A percentile compares a stretch with the other conserved stretches of the same genome.
Conservation (phyloP, 192 early-diverging fungal species). For the Oehlia diaphana region DNA sequence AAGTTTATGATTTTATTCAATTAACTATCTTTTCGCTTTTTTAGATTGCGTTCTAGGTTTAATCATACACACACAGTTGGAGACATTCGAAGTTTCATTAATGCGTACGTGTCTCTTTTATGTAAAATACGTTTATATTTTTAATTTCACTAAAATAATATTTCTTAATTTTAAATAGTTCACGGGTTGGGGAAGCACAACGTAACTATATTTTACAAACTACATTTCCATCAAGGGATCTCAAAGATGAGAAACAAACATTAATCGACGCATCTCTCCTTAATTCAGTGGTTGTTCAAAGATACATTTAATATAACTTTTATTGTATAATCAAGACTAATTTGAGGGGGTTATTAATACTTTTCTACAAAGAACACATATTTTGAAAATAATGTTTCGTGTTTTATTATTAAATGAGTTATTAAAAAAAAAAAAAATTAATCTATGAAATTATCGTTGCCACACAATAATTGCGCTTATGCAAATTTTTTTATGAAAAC, state of each 20-base stretch:
- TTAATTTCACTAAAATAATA: no score
- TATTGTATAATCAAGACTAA: no score
- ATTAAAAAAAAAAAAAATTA: no score
- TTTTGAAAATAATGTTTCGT: no score
- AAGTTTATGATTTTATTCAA: not conserved
- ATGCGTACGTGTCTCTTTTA: conserved; percentile 47
- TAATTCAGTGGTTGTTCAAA: conserved; percentile 85
- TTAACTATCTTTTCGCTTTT: not conserved
- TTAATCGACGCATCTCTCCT: conserved; percentile 82
- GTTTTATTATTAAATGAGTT: no score
- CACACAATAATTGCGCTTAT: no score
- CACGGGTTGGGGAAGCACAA: conserved; percentile 57
- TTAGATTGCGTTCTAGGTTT: conserved; percentile 77
- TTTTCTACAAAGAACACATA: no score
- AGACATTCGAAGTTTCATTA: conserved; percentile 78
- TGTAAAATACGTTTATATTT: no score
- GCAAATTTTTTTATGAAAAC: no score
- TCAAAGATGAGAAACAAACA: conserved; percentile 69
- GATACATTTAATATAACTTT: conserved; percentile 24
- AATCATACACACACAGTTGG: conserved; percentile 91
- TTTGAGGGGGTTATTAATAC: no score
- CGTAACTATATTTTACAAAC: conserved; percentile 78
- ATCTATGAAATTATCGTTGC: no score
- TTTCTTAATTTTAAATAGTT: conserved; percentile 36
- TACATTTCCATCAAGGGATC: conserved; percentile 81